Evolutionary conservation across 179 eudicot genomes (phyloP).

Genomic region (Pouteria campechiana): DNA sequence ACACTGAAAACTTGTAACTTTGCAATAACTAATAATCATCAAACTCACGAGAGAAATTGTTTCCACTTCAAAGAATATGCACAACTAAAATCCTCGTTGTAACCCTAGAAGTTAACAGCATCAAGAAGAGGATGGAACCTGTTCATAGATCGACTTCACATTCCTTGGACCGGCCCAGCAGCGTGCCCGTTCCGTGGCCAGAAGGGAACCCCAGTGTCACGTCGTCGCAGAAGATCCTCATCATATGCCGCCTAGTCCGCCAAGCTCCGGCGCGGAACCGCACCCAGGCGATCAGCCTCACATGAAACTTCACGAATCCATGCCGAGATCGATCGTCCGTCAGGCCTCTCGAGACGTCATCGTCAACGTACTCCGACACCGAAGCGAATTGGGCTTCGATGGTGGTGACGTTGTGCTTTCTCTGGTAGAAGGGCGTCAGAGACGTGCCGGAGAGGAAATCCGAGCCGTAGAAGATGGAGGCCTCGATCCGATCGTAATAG

Average conservation of each 20-base stretch:
- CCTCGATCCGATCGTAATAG: constrained; percentile 17
- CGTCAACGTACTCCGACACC: constrained; percentile 6
- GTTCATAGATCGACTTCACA: constrained; percentile 29
- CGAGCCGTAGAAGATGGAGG: constrained; percentile 9
- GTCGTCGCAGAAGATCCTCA: constrained; percentile 24
- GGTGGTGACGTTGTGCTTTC: constrained; percentile 12
- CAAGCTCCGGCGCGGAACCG: constrained; percentile 24
- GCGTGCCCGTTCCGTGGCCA: constrained; percentile 8
- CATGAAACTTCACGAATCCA: constrained; percentile 20
- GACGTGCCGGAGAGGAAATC: constrained; percentile 11
- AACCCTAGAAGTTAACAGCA: too few species aligned
- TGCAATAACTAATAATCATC: too few species aligned
- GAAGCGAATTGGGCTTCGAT: constrained; percentile 17
- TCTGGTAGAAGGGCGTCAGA: constrained; percentile 28
- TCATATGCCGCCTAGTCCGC: constrained; percentile 15
- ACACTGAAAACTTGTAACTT: too few species aligned
- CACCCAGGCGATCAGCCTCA: constrained; percentile 20
- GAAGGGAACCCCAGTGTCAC: constrained; percentile 11
- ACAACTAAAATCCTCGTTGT: too few species aligned
- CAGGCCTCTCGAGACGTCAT: constrained; percentile 5
- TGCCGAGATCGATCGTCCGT: constrained; percentile 5
- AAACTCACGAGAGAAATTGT: too few species aligned
- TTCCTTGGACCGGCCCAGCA: constrained; percentile 15
- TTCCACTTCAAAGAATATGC: too few species aligned
- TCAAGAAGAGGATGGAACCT: too few species aligned